Percentiles rank a stretch among this genome's conserved stretches.
These are phyloP conservation scores for Pseudocercospora musae DNA, from an alignment of 2,329 filamentous ascomycete genomes.

Conservation along the genomic window DNA sequence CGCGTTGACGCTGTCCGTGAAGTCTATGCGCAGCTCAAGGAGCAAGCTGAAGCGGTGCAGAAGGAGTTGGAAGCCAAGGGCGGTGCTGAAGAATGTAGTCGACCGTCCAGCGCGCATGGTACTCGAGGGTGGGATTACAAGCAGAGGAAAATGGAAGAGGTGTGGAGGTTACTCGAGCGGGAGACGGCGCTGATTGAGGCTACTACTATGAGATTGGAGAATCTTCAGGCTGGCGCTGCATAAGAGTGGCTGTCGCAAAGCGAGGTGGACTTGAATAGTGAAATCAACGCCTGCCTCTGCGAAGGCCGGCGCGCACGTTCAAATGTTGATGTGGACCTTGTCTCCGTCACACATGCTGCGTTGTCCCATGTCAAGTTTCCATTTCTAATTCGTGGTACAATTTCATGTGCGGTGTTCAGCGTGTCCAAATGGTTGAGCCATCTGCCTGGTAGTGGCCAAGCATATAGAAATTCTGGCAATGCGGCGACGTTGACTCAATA, in stretches of 20 bases:
- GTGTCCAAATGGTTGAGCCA: too few relatives aligned
- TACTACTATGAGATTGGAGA: slow-evolving; percentile 60
- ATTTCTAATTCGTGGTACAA: too few relatives aligned
- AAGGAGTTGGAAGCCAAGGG: slow-evolving; percentile 28
- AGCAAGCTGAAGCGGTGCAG: slow-evolving; percentile 29
- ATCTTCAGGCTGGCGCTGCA: slow-evolving; percentile 37
- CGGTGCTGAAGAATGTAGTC: slow-evolving; percentile 23
- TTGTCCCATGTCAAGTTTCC: too few relatives aligned
- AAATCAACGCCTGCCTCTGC: background rate
- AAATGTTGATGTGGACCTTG: too few relatives aligned
- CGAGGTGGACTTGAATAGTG: background rate
- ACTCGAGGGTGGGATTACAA: slow-evolving; percentile 50
- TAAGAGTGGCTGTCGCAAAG: background rate
- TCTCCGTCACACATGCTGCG: too few relatives aligned
- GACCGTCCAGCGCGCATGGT: slow-evolving; percentile 49
- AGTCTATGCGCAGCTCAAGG: slow-evolving; percentile 29
- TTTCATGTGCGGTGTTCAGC: too few relatives aligned
- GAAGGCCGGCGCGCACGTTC: background rate
- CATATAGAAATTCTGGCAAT: too few relatives aligned
- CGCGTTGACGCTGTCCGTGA: slow-evolving; percentile 28
- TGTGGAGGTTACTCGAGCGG: slow-evolving; percentile 61
- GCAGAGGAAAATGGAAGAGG: slow-evolving; percentile 61
- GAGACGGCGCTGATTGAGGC: slow-evolving; percentile 68
- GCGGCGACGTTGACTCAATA: too few relatives aligned
- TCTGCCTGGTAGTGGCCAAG: too few relatives aligned